These are phyloP conservation scores for Alternaria viburni DNA, from an alignment of 2,329 filamentous ascomycete genomes.

Conservation along the genomic window DNA sequence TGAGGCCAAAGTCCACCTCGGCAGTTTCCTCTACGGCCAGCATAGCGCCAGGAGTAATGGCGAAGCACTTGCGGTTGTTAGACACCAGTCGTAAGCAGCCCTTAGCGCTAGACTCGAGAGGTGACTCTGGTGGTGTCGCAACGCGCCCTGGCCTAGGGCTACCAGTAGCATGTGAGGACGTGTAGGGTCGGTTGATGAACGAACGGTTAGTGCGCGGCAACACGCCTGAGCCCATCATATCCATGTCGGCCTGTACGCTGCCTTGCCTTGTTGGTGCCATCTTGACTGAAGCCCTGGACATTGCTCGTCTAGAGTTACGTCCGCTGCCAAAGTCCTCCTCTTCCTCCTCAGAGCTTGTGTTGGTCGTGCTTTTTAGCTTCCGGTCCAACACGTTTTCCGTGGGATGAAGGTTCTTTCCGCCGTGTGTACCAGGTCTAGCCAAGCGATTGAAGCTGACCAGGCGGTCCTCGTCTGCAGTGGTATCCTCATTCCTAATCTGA, in stretches of 20 bases:
- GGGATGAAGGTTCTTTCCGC: slow-evolving; percentile 88
- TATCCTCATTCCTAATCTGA: slow-evolving; percentile 87
- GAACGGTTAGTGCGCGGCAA: slow-evolving; percentile 40
- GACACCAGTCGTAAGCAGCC: slow-evolving; percentile 59
- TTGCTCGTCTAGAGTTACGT: slow-evolving; percentile 46
- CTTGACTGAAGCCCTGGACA: slow-evolving; percentile 50
- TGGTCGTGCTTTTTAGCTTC: slow-evolving; percentile 42
- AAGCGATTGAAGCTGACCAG: slow-evolving; percentile 86
- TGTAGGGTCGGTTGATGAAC: slow-evolving; percentile 41
- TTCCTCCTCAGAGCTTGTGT: slow-evolving; percentile 44
- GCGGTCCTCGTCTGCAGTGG: slow-evolving; percentile 86
- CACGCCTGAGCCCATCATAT: slow-evolving; percentile 39
- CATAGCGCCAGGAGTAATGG: slow-evolving; percentile 77
- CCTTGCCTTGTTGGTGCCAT: slow-evolving; percentile 47
- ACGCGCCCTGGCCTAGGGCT: slow-evolving; percentile 43
- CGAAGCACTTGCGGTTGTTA: slow-evolving; percentile 62
- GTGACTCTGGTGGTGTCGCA: slow-evolving; percentile 47
- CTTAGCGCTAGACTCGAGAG: slow-evolving; percentile 35
- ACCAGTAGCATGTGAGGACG: slow-evolving; percentile 47
- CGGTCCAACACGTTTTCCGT: slow-evolving; percentile 88
- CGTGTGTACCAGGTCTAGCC: slow-evolving; percentile 56
- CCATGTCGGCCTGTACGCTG: slow-evolving; percentile 50
- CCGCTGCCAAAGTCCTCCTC: slow-evolving; percentile 50
- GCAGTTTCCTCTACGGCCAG: slow-evolving; percentile 91
- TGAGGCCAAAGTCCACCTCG: slow-evolving; percentile 82